These are phyloP conservation scores for Pseudozyma pruni DNA, from an alignment of 1,284 basidiomycete genomes.

Conservation along the genomic window DNA sequence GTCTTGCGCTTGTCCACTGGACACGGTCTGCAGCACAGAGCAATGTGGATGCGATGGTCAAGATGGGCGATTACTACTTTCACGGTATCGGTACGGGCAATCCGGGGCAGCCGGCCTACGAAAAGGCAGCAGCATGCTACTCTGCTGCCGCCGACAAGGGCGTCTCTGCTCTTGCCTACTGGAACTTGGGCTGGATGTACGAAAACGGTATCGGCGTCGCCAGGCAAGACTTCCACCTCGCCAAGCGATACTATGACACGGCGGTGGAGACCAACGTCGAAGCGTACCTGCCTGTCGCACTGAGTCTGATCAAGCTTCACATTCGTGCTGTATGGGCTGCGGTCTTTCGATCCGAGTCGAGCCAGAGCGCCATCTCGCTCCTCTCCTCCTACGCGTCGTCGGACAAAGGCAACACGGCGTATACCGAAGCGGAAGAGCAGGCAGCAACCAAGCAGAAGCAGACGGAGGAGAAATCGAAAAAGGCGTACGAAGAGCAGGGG, in stretches of 20 bases:
- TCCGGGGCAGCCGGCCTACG: constrained; percentile 75
- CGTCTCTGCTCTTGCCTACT: constrained; percentile 91
- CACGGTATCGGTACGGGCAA: constrained; percentile 69
- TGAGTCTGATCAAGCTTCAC: constrained; percentile 86
- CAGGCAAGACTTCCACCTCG: constrained; percentile 84
- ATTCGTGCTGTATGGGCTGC: constrained; percentile 79
- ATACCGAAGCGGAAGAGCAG: constrained; percentile 58
- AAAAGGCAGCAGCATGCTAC: constrained; percentile 92
- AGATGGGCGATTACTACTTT: constrained; percentile 90
- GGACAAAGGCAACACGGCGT: constrained; percentile 31
- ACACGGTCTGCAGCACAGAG: constrained; percentile 90
- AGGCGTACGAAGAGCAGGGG: constrained; percentile 19
- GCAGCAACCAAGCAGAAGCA: constrained; percentile 23
- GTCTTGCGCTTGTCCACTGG: constrained; percentile 89
- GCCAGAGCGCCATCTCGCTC: constrained; percentile 53
- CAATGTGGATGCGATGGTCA: constrained; percentile 93
- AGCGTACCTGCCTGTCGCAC: constrained; percentile 84
- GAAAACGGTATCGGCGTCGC: constrained; percentile 93
- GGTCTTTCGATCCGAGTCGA: constrained; percentile 45
- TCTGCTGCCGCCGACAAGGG: constrained; percentile 89
- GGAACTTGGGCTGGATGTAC: constrained; percentile 99
- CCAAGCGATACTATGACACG: constrained; percentile 93
- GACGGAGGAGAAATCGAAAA: constrained; percentile 27
- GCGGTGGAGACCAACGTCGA: constrained; percentile 86
- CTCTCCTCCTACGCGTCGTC: constrained; percentile 42